These are phyloP conservation scores for Waltergamsia citrina DNA, from an alignment of 2,329 filamentous ascomycete genomes.

Conservation along the genomic window DNA sequence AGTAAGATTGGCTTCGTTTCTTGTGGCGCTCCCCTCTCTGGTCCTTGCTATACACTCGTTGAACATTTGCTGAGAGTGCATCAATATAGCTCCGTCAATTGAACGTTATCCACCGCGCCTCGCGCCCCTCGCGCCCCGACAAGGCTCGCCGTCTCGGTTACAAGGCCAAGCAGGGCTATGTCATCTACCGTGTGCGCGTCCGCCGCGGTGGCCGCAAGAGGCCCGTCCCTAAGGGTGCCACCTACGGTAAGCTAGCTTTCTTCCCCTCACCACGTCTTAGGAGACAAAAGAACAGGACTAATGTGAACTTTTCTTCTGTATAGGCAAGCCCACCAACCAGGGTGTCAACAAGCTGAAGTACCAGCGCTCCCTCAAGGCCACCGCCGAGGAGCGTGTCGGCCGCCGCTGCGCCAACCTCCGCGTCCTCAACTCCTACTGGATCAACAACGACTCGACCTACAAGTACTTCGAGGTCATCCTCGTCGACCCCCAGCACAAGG, in stretches of 20 bases:
- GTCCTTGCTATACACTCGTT: slow-evolving; percentile 91
- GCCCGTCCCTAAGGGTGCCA: slow-evolving; percentile 94
- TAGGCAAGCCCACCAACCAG: slow-evolving; percentile 99
- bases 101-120: slow-evolving; percentile 99
- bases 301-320: slow-evolving; percentile 10
- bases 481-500: slow-evolving; percentile 99
- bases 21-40: too few species aligned
- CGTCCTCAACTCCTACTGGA: slow-evolving; percentile 99
- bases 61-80: slow-evolving; percentile 99
- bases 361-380: slow-evolving; percentile 96
- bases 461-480: slow-evolving; percentile 99
- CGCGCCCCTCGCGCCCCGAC: slow-evolving; percentile 95
- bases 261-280: slow-evolving; percentile 5
- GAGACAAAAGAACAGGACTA: neutral
- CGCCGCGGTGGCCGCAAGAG: slow-evolving; percentile 98
- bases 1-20: too few species aligned
- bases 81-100: slow-evolving; percentile 99
- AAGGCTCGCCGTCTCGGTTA: slow-evolving; percentile 99
- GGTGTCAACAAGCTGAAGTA: slow-evolving; percentile 99
- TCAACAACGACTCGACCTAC: slow-evolving; percentile 99
- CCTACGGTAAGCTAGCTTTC: slow-evolving; percentile 65
- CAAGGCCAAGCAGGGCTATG: slow-evolving; percentile 99
- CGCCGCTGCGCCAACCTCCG: slow-evolving; percentile 98
- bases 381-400: slow-evolving; percentile 99
- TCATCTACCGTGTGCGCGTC: slow-evolving; percentile 98